A percentile compares a stretch with the other conserved stretches of the same genome.
phyloP scores from a whole-genome alignment of 306 rosid species.

The Urtica urens region DNA sequence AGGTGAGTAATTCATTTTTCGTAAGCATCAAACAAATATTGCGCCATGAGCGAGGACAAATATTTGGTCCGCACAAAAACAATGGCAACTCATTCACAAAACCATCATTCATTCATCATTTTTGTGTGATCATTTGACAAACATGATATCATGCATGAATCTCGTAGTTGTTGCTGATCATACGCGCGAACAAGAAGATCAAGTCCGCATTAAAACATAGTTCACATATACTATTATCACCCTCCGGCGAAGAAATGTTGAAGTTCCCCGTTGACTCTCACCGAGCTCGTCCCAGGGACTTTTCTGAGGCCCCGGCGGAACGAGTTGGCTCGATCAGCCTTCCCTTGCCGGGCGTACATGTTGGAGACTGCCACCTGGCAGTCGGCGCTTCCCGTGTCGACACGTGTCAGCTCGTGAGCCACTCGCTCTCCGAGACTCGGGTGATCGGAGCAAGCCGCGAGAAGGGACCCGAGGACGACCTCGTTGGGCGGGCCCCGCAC shows the following conservation, averaged over 20 bases:
- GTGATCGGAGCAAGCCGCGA: conserved; percentile 51
- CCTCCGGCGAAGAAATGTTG: conserved; percentile 62
- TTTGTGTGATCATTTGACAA: no score
- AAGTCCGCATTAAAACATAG: no score
- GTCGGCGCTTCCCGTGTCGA: conserved; percentile 49
- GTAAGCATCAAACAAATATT: no score
- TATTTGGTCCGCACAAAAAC: no score
- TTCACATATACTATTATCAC: no score
- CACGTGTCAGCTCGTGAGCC: conserved; percentile 37
- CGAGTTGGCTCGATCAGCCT: conserved; percentile 38
- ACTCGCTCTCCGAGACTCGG: conserved; percentile 48
- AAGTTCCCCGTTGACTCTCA: conserved; percentile 42
- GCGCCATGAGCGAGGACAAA: no score
- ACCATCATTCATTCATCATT: no score
- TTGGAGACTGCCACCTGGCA: conserved; percentile 56
- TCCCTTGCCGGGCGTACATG: conserved; percentile 53
- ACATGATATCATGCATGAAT: no score
- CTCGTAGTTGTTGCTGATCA: no score
- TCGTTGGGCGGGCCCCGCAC: conserved; percentile 68
- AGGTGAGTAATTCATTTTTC: no score
- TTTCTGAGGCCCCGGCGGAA: conserved; percentile 51
- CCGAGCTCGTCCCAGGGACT: conserved; percentile 60
- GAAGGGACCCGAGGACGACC: conserved; percentile 57
- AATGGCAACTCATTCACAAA: no score
- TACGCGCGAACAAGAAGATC: no score